Base-by-base conservation (phyloP, 2,329 filamentous ascomycete genomes). In the Bipolaris bicolor region DNA sequence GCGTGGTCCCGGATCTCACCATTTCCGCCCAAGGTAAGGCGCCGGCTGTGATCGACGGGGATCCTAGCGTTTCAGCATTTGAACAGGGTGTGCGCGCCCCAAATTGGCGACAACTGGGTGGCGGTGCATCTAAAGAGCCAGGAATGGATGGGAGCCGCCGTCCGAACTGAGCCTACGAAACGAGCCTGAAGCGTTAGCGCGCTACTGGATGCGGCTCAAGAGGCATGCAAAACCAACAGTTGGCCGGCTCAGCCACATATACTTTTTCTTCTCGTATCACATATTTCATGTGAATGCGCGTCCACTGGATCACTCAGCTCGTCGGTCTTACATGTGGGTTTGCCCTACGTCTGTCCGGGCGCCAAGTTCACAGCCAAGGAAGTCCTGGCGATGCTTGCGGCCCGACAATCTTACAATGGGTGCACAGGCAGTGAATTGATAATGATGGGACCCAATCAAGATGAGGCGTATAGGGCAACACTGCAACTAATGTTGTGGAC, bases 191-290 rank as follows among this genome's bases (percentile, higher is more conserved):
- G 33, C 31, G 20, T 39, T 52, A 45, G 50, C 34, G 50, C n/a
- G 49, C 56, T 47, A 63, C 62, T 6, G 20, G 5, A 40, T 37
- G 53, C 57, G 37, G 67, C 63, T 4, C 60, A 58, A 31, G 61
- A 46, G 2, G 60, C 59, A 53, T 66, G 63, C 31, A 63, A 64
- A 37, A 33, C 60, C 65, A 6, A 56, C 41, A 24, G 44, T 55
- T 63, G 26, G 20, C 16, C n/a, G 15, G 33, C 16, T 36, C 20
- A 3, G 33, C 31, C 40, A 22, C 31, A 22, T 7, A 18, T 26
- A 16, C 20, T 20, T n/a, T 44, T 39, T 49, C 15, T 16, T 18
- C 22, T 11, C 46, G 34, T 43, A 26, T 49, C 46, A 24, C 22
- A 39, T 18, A 16, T n/a, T 11, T 7, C 2, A 11, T 39, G 16